phyloP scores from a whole-genome alignment of 2,329 filamentous ascomycete genomes.

The Leptosphaerulina australis region DNA sequence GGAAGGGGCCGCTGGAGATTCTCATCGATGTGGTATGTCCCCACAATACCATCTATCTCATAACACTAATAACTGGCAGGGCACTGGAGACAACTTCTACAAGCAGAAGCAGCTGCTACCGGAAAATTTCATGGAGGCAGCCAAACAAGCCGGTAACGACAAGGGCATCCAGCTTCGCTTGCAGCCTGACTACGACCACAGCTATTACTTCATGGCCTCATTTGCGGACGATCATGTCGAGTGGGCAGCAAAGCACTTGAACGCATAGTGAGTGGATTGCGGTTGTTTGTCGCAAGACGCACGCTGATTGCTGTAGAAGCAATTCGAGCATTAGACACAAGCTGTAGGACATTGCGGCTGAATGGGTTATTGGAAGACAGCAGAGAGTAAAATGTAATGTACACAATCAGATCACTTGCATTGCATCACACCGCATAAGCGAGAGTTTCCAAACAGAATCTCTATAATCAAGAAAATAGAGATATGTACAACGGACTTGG shows the following conservation, averaged over 20 bases:
- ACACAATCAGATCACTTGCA: conserved; percentile 2
- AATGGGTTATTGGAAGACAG: background rate
- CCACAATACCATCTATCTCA: too few relatives aligned
- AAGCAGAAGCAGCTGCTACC: conserved; percentile 90
- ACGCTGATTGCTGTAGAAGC: conserved; percentile 46
- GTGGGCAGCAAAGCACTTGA: conserved; percentile 85
- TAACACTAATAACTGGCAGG: conserved; percentile 58
- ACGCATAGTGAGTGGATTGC: conserved; percentile 57
- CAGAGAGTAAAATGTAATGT: background rate
- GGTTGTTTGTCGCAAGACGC: conserved; percentile 1
- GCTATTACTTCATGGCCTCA: conserved; percentile 93
- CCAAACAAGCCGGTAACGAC: conserved; percentile 73
- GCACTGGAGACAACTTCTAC: conserved; percentile 95
- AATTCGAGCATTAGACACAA: conserved; percentile 31
- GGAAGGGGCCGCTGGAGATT: conserved; percentile 73
- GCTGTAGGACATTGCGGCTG: conserved; percentile 23
- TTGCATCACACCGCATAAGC: background rate
- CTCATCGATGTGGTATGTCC: conserved; percentile 81
- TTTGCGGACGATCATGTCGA: conserved; percentile 91
- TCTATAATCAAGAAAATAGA: background rate
- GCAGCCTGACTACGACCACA: conserved; percentile 93
- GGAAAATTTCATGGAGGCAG: conserved; percentile 86
- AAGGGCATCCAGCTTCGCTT: conserved; percentile 78
- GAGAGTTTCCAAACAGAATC: background rate
- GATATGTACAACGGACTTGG: background rate